Evolutionary conservation across 2,329 filamentous ascomycete species (phyloP), one percentile per base, ranked within the genome.

Genomic region (Torrubiellomyces zombiae): DNA sequence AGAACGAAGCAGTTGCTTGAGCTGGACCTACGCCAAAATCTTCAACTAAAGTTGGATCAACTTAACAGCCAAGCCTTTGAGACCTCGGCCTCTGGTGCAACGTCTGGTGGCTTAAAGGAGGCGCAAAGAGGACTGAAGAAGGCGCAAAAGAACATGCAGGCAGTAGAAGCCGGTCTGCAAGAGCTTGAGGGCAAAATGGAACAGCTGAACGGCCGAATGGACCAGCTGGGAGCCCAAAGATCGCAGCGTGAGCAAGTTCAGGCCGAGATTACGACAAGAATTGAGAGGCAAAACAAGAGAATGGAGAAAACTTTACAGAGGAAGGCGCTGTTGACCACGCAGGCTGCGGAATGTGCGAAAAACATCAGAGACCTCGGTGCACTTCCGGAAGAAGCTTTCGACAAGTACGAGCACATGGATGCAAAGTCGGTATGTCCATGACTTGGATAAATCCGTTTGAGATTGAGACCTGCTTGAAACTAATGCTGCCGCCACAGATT

Each of bases 311-410:
- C 75, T 37, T 76, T 92, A 43, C 78, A 85, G 38, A 82, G 83
- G 50, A 89, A 86, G 47, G 79, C 82, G 9, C 63, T 82, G 4
- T 60, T 91, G 32, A 76, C 70, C 10, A 67, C 75, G 23, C 77
- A 83, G 44, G 75, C 80, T 12, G 69, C 73, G 3, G 83, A 93
- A 40, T 81, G 79, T 33, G 75, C 75, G 32, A 77, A 82, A 43
- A 86, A 85, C 34, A 95, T 98, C 39, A 76, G 86, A 23, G 83
- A 93, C 37, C 62, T 98, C 6, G 89, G 89, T 37, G 85, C 92
- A 11, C 63, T 98, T 10, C 86, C 89, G 0, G 85, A 95, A 33
- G 85, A 94, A 41, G 83, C 86, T 0, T 89, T 93, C 45, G 79
- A 79, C 36, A 89, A 85, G 43, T 98, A 92, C 47, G 73, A 80